Evolutionary conservation across 164 flowering plant species (phyloP).

Genomic region (Macadamia integrifolia): DNA sequence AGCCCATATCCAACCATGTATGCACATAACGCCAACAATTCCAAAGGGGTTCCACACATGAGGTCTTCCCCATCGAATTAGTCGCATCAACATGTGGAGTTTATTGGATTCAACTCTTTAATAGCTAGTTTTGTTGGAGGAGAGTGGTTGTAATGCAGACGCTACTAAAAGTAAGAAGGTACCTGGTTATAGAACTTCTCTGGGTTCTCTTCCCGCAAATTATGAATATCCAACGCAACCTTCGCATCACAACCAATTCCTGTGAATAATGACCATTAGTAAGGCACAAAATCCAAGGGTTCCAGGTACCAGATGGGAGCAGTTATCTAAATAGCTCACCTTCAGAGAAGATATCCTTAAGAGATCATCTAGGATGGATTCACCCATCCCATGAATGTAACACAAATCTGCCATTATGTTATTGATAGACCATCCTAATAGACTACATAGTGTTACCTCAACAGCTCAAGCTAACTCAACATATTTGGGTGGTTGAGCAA

Average conservation of each 20-base stretch:
- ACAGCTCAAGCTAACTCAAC: background rate
- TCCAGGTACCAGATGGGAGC: too few species aligned
- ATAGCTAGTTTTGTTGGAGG: background rate
- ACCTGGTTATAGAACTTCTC: constrained; percentile 99
- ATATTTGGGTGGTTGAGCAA: background rate
- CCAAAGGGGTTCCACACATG: background rate
- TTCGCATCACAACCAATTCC: constrained; percentile 93
- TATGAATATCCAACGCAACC: constrained; percentile 95
- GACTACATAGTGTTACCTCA: background rate
- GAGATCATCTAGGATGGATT: background rate
- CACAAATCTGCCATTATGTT: background rate
- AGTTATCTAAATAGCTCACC: background rate
- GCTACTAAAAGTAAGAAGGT: background rate
- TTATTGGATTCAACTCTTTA: background rate
- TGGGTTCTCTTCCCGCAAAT: constrained; percentile 94
- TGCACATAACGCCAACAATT: background rate
- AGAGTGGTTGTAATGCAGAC: background rate
- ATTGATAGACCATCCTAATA: background rate
- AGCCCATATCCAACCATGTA: background rate
- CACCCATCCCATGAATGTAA: background rate
- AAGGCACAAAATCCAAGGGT: too few species aligned
- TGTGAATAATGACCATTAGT: constrained; percentile 4
- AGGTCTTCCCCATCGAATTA: background rate
- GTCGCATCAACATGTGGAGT: background rate
- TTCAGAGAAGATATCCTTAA: background rate